Evolutionary conservation across 2,329 filamentous ascomycete genomes (phyloP).

Genomic region (Helicocarpus griseus): DNA sequence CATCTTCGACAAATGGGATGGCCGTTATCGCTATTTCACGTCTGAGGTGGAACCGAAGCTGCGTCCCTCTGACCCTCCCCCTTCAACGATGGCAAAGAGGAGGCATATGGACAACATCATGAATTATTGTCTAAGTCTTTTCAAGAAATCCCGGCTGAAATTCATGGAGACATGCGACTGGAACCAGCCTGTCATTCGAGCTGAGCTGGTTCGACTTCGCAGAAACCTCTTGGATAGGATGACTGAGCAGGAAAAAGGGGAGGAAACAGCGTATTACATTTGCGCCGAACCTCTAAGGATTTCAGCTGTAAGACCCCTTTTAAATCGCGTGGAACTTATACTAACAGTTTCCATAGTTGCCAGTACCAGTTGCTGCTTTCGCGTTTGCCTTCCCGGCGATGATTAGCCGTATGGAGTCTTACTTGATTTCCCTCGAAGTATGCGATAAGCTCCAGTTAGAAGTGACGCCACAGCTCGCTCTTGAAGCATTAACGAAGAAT

Average conservation of each 20-base stretch:
- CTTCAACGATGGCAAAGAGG: constrained; percentile 23
- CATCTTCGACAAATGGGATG: constrained; percentile 48
- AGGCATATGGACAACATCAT: constrained; percentile 57
- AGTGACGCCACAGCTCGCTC: constrained; percentile 58
- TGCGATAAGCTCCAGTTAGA: constrained; percentile 55
- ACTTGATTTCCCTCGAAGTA: constrained; percentile 69
- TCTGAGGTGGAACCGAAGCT: constrained; percentile 22
- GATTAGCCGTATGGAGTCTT: constrained; percentile 72
- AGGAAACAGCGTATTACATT: constrained; percentile 51
- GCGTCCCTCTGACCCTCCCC: constrained; percentile 26
- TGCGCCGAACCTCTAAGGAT: constrained; percentile 68
- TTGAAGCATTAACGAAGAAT: constrained; percentile 90
- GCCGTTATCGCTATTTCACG: constrained; percentile 50
- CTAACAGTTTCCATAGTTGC: constrained; percentile 44
- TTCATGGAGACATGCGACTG: constrained; percentile 44
- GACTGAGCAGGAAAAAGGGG: constrained; percentile 41
- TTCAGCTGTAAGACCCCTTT: constrained; percentile 53
- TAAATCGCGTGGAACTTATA: neutral
- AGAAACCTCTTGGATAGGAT: constrained; percentile 72
- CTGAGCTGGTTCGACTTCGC: constrained; percentile 63
- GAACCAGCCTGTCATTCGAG: constrained; percentile 73
- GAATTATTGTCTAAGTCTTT: constrained; percentile 74
- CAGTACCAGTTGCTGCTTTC: constrained; percentile 59
- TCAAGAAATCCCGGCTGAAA: constrained; percentile 47
- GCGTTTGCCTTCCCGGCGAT: constrained; percentile 71